Evolutionary conservation across 1,284 basidiomycete species (phyloP).

Genomic region (Naganishia liquefaciens): DNA sequence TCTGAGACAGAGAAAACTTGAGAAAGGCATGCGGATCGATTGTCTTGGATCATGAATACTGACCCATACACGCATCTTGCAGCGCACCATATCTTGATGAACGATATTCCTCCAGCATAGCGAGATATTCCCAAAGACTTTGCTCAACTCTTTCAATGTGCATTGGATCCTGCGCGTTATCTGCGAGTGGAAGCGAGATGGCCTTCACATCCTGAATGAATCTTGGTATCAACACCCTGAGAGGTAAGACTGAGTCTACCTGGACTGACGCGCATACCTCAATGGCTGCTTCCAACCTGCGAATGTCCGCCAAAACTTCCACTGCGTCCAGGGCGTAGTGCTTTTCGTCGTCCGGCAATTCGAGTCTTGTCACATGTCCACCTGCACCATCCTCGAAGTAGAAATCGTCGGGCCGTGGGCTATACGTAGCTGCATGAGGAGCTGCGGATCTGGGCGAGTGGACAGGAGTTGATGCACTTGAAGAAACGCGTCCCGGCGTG

Average conservation of each 20-base stretch:
- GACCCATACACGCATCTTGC: slow-evolving; percentile 16
- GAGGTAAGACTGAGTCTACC: background rate
- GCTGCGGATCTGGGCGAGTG: background rate
- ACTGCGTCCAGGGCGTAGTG: background rate
- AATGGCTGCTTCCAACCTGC: slow-evolving; percentile 8
- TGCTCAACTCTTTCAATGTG: slow-evolving; percentile 1
- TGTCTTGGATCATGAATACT: background rate
- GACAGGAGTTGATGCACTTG: background rate
- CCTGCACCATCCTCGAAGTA: slow-evolving; percentile 20
- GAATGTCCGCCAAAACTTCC: slow-evolving; percentile 11
- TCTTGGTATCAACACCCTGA: background rate
- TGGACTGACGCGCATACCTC: background rate
- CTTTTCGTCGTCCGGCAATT: slow-evolving; percentile 20
- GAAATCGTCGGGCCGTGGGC: slow-evolving; percentile 19
- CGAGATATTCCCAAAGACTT: slow-evolving; percentile 2
- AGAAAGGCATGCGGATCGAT: background rate
- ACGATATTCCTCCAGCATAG: slow-evolving; percentile 2
- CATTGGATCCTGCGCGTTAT: background rate
- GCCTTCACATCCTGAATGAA: background rate
- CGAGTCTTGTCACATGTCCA: slow-evolving; percentile 13
- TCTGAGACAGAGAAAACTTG: background rate
- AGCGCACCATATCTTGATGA: slow-evolving; percentile 7
- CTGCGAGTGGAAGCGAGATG: background rate
- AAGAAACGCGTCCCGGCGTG: slow-evolving; percentile 1
- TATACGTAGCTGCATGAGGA: background rate